These are phyloP conservation scores for Penicillium sp. DNA, from an alignment of 2,329 filamentous ascomycete species.

Conservation along the genomic window DNA sequence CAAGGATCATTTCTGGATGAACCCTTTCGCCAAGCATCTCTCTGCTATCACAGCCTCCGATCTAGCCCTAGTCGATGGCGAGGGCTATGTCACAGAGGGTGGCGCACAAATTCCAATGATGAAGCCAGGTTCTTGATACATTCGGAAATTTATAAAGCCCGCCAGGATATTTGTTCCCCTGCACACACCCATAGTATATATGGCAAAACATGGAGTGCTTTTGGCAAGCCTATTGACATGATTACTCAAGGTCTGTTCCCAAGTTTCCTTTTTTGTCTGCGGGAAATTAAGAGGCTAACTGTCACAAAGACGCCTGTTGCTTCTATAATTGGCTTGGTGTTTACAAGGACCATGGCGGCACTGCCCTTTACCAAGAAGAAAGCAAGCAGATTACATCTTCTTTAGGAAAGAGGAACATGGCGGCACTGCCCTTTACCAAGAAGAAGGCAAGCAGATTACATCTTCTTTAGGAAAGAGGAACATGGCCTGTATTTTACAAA, in stretches of 20 bases:
- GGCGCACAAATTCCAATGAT: conserved; percentile 49
- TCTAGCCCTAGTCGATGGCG: conserved; percentile 50
- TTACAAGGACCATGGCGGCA: conserved; percentile 31
- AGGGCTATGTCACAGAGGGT: conserved; percentile 47
- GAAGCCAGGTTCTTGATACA: conserved; percentile 56
- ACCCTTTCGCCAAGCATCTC: conserved; percentile 67
- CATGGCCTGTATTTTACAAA: conserved; percentile 29
- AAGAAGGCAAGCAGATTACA: conserved; percentile 53
- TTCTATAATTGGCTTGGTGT: conserved; percentile 29
- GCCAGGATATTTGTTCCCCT: conserved; percentile 51
- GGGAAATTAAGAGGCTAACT: too few species aligned
- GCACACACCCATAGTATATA: conserved; percentile 51
- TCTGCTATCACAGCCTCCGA: conserved; percentile 48
- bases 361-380: too few species aligned
- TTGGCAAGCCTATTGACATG: conserved; percentile 49
- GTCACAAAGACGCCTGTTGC: too few species aligned
- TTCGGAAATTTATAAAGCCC: conserved; percentile 48
- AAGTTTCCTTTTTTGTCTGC: too few species aligned
- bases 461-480: too few species aligned
- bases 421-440: conserved; percentile 50
- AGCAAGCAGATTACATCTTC: too few species aligned
- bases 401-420: too few species aligned
- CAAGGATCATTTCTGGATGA: too few species aligned
- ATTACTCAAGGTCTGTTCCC: conserved; percentile 52
- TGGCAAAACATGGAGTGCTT: conserved; percentile 47